Base-by-base conservation (phyloP, 495 filamentous ascomycete species). In the Xylaria bambusicola region DNA sequence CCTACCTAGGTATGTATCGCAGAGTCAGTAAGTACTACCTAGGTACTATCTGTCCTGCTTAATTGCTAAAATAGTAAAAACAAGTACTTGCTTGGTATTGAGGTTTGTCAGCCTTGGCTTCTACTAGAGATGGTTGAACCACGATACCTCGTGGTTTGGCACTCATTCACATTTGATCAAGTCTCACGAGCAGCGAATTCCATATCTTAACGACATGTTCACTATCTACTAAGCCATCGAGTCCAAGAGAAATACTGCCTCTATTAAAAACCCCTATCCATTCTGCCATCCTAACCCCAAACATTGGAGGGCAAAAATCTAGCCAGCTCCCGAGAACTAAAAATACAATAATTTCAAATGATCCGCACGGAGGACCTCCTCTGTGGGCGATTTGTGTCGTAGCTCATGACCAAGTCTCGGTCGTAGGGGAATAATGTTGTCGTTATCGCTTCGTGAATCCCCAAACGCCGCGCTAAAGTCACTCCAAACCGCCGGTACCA, bases 381-480 rank as follows among this genome's bases (percentile, higher is more conserved):
- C 31, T 42, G 62, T 59, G 5, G 44, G 40, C 31, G 47, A 23
- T 66, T 60, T 48, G 26, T 46, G 42, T 71, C 69, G 60, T 71
- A 69, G 61, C 69, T 71, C 69, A 55, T 71, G 69, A 66, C 62
- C 69, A 65, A 61, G 58, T 62, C 62, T 44, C 52, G 61, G 59
- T 55, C 58, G 56, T 23, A 44, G 57, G 57, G 40, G 52, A 66
- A 64, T n/a, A n/a, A n/a, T 61, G 35, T 58, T 46, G 59, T 55
- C 51, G 61, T 50, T 52, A 60, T 63, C 52, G 57, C 58, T 44
- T 56, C 33, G 62, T 56, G 50, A 52, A 66, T 58, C 65, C 75
- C n/a, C 70, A 53, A 78, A 78, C 76, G 66, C 78, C 78, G 63
- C 66, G 75, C 77, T 76, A 46, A 72, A 78, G 65, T 67, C 51